Base-by-base conservation (phyloP, 768 basidiomycete genomes). In the Hygrophorus pudorinus region DNA sequence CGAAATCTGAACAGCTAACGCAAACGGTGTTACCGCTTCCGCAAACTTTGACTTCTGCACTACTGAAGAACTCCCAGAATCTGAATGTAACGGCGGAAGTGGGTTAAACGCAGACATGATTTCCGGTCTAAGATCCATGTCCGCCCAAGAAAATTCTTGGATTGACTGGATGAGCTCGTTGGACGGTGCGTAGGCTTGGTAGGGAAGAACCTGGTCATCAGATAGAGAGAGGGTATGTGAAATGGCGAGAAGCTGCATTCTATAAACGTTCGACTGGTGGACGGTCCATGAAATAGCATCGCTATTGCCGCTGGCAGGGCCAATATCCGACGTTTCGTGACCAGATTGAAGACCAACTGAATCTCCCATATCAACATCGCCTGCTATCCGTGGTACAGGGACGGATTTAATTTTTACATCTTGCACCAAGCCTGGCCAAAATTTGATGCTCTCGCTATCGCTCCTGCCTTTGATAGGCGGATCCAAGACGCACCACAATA, bases 361-460 rank as follows among this genome's bases (percentile, higher is more conserved):
- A n/a, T 32, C 24, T 8, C 18, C 9, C 28, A 33, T 35, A 20
- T 27, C 9, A 38, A 43, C 42, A 12, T 40, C 32, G 10, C 48
- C 45, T 24, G 30, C 18, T 6, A 31, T 31, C 32, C 60, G 55
- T 8, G 66, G 65, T 1, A 67, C 51, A 20, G 73, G 57, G 33
- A 65, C 60, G 2, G 68, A 64, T 54, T 71, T 76, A 42, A 82
- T 56, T 44, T 65, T 70, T 12, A 70, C 57, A 45, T 81, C 75
- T 13, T 79, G 71, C 6, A 89, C 71, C 16, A 87, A 53, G 1
- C 73, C 84, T 1, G 86, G 86, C 87, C 87, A 90, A 53, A 76
- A 81, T 18, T 60, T 55, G 49, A 90, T 82, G n/a, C 52, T 53
- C 39, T 71, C 65, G 13, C 63, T 65, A 13, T 62, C 57, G 1